phyloP scores from a whole-genome alignment of 2,329 filamentous ascomycete species.

The Biscogniauxia marginata region DNA sequence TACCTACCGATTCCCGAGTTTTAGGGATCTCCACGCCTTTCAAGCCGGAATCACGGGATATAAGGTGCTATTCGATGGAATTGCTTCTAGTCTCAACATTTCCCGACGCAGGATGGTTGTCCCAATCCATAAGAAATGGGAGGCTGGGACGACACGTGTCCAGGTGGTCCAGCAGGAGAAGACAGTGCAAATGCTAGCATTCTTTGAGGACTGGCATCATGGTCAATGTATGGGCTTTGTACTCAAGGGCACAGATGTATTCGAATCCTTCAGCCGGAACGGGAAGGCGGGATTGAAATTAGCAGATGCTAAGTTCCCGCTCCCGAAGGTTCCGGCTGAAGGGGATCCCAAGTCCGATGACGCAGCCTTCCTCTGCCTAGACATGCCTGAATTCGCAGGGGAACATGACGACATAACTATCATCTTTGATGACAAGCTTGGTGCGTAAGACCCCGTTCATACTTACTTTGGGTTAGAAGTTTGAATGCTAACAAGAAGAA shows the following conservation, averaged over 20 bases:
- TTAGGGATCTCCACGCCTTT: constrained; percentile 73
- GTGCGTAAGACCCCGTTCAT: constrained; percentile 48
- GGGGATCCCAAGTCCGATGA: constrained; percentile 54
- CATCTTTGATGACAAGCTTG: constrained; percentile 74
- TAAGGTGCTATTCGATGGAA: constrained; percentile 67
- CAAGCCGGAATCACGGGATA: constrained; percentile 79
- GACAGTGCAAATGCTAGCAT: constrained; percentile 75
- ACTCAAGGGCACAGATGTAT: constrained; percentile 79
- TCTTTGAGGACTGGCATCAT: constrained; percentile 85
- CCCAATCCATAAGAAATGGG: constrained; percentile 92
- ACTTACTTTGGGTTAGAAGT: background rate
- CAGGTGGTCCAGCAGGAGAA: constrained; percentile 78
- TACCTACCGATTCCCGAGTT: constrained; percentile 65
- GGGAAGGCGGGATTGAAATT: constrained; percentile 73
- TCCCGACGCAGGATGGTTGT: constrained; percentile 85
- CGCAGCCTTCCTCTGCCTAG: constrained; percentile 77
- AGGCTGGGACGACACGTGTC: constrained; percentile 74
- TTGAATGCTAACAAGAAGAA: constrained; percentile 13
- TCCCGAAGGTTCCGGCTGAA: constrained; percentile 62
- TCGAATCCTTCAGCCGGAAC: constrained; percentile 65
- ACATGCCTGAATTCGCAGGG: constrained; percentile 83
- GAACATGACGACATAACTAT: constrained; percentile 92
- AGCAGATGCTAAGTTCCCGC: constrained; percentile 85
- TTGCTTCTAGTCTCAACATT: constrained; percentile 75
- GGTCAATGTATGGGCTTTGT: constrained; percentile 88